phyloP scores from a whole-genome alignment of 768 basidiomycete species.

The Pleurotus ostreatus region DNA sequence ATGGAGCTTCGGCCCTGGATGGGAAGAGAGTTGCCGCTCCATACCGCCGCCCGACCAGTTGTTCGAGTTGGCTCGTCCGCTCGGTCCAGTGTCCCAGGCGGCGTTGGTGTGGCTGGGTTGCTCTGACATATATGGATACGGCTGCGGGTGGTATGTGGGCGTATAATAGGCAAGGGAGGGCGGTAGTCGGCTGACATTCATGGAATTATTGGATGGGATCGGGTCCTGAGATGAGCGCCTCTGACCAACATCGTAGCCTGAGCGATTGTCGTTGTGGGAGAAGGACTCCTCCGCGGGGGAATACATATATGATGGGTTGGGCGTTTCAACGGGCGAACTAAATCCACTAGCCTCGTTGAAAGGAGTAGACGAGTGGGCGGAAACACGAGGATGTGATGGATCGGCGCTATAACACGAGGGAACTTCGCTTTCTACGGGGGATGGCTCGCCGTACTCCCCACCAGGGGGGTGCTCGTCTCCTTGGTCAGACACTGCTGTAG shows the following conservation, averaged over 20 bases:
- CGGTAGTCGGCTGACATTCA: neutral
- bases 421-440: conserved; percentile 10
- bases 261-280: neutral
- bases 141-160: neutral
- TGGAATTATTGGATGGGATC: neutral
- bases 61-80: neutral
- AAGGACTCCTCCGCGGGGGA: neutral
- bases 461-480: conserved; percentile 12
- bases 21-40: conserved; percentile 5
- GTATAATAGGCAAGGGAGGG: neutral
- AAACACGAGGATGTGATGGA: conserved; percentile 1
- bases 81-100: conserved; percentile 1
- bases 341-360: neutral
- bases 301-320: conserved; percentile 6
- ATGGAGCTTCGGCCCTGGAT: conserved; percentile 6
- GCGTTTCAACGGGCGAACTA: neutral
- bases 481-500: conserved; percentile 9
- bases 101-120: neutral
- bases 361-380: neutral
- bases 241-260: neutral
- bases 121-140: neutral
- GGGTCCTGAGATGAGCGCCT: conserved; percentile 1
- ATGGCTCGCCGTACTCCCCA: conserved; percentile 10
- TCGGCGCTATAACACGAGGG: neutral
- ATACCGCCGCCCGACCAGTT: neutral